A percentile compares a stretch with the other conserved stretches of the same genome.
Evolutionary conservation across 2,329 filamentous ascomycete genomes (phyloP).

Genomic region (Talaromyces sp.): DNA sequence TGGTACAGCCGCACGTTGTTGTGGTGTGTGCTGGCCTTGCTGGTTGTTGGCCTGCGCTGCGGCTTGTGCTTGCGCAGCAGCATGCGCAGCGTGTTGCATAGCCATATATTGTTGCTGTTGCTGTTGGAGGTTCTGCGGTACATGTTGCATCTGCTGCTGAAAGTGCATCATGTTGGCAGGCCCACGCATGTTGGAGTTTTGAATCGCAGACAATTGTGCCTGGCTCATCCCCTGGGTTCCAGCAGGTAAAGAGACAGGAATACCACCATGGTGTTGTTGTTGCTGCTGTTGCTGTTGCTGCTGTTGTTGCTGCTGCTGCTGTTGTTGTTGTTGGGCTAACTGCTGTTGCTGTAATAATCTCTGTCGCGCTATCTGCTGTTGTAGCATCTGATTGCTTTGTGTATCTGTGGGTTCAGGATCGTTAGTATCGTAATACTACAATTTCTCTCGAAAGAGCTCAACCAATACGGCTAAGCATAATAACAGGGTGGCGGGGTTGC

Average conservation of each 20-base stretch:
- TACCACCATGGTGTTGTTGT: constrained; percentile 19
- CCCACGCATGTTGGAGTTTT: constrained; percentile 35
- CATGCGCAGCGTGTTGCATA: constrained; percentile 26
- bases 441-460: neutral
- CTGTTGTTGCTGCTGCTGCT: constrained; percentile 11
- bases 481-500: neutral
- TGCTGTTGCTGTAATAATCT: constrained; percentile 26
- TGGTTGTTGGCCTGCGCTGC: constrained; percentile 28
- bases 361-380: constrained; percentile 28
- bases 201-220: constrained; percentile 42
- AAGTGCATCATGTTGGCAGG: constrained; percentile 37
- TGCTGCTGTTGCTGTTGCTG: constrained; percentile 29
- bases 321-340: constrained; percentile 29
- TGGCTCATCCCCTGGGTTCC: constrained; percentile 36
- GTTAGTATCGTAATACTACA: neutral
- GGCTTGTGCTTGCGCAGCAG: constrained; percentile 7
- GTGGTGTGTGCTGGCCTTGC: constrained; percentile 36
- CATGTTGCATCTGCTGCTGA: constrained; percentile 38
- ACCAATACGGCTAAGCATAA: neutral
- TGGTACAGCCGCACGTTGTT: constrained; percentile 37
- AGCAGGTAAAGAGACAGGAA: constrained; percentile 38
- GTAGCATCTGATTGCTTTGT: constrained; percentile 43
- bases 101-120: constrained; percentile 33
- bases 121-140: constrained; percentile 41
- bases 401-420: constrained; percentile 20